Evolutionary conservation across 331 rosid genomes (phyloP).

Genomic region (Stylosanthes scabra): DNA sequence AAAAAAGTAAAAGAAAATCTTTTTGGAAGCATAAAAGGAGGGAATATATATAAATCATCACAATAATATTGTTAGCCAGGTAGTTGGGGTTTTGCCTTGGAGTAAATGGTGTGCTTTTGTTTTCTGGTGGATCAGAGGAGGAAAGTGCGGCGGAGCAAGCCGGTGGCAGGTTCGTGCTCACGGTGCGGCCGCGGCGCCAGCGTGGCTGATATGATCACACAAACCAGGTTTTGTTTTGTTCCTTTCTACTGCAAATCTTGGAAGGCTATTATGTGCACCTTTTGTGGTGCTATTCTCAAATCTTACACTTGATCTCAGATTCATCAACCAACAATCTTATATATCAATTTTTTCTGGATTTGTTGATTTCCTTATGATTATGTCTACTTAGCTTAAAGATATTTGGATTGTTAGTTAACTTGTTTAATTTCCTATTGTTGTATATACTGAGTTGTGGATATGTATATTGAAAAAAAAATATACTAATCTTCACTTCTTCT

Average conservation of each 20-base stretch:
- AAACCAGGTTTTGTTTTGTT: constrained; percentile 69
- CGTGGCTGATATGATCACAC: constrained; percentile 74
- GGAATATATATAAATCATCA: too few species aligned
- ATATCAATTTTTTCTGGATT: not conserved
- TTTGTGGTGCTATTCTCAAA: constrained; percentile 85
- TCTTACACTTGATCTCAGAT: constrained; percentile 55
- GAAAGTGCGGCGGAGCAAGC: constrained; percentile 68
- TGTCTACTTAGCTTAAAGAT: not conserved
- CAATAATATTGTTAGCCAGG: too few species aligned
- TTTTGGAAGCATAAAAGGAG: too few species aligned
- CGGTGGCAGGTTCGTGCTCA: constrained; percentile 83
- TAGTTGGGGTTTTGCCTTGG: too few species aligned
- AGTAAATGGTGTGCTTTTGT: constrained; percentile 78
- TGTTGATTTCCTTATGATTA: not conserved
- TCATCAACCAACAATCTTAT: too few species aligned
- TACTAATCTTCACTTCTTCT: too few species aligned
- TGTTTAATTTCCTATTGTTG: too few species aligned
- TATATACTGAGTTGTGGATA: too few species aligned
- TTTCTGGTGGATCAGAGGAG: constrained; percentile 73
- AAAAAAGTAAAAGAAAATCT: too few species aligned
- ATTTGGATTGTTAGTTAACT: too few species aligned
- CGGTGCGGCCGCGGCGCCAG: constrained; percentile 81
- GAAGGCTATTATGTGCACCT: constrained; percentile 80
- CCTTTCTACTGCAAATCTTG: constrained; percentile 68
- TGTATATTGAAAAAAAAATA: too few species aligned